These are phyloP conservation scores for Diaporthe citrichinensis DNA, from an alignment of 2,329 filamentous ascomycete genomes.

Conservation along the genomic window DNA sequence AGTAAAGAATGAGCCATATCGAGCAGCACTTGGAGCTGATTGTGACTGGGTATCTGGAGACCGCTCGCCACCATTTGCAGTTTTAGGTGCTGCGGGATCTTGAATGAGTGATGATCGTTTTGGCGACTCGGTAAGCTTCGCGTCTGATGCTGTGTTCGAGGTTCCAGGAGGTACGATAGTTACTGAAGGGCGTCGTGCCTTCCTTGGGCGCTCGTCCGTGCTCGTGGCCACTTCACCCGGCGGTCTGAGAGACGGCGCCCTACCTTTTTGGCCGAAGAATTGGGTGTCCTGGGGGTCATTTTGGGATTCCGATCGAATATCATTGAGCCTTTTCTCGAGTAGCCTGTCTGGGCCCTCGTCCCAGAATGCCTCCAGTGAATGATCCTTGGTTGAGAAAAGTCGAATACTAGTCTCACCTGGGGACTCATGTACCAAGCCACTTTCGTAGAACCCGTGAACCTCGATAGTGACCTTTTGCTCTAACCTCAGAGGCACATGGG, in stretches of 20 bases:
- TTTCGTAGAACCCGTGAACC: constrained; percentile 69
- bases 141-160: not conserved
- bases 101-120: not conserved
- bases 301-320: not conserved
- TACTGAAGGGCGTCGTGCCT: not conserved
- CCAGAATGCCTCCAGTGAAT: constrained; percentile 18
- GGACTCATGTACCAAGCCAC: constrained; percentile 54
- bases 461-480: constrained; percentile 67
- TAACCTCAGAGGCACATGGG: constrained; percentile 60
- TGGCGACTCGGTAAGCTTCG: not conserved
- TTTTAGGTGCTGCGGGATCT: not conserved
- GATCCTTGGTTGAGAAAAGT: constrained; percentile 15
- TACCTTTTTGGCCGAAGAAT: not conserved
- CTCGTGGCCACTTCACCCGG: not conserved
- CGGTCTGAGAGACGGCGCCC: not conserved
- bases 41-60: not conserved
- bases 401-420: not conserved
- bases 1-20: not conserved
- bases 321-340: constrained; percentile 9
- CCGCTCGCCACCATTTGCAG: not conserved
- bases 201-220: not conserved
- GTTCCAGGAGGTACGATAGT: not conserved
- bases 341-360: not conserved
- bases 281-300: constrained; percentile 4
- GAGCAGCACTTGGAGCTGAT: not conserved